phyloP scores from a whole-genome alignment of 345 rosid genomes.

The Rubroshorea leprosula region DNA sequence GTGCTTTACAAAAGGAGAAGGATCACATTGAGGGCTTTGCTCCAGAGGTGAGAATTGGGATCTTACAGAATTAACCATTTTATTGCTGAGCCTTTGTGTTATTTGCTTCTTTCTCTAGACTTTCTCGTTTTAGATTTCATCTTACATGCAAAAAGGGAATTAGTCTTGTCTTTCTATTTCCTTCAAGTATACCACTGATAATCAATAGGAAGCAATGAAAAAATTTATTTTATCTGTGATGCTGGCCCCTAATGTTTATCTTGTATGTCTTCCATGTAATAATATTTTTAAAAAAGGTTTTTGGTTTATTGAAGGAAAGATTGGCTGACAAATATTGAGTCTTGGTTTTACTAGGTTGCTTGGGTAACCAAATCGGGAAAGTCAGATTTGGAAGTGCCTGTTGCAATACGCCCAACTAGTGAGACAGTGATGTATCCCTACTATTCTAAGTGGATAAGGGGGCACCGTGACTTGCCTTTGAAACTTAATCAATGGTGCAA shows the following conservation, averaged over 20 bases:
- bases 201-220: no score
- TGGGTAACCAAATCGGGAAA: conserved; percentile 96
- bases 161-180: neutral
- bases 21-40: conserved; percentile 96
- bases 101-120: neutral
- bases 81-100: neutral
- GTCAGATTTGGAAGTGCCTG: conserved; percentile 82
- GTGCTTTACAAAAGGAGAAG: conserved; percentile 82
- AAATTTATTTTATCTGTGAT: neutral
- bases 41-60: conserved; percentile 60
- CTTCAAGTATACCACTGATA: neutral
- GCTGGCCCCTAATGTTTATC: neutral
- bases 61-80: neutral
- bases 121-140: neutral
- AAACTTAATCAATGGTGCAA: conserved; percentile 99
- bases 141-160: neutral
- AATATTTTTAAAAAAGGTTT: neutral
- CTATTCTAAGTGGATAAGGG: conserved; percentile 96
- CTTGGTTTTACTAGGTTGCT: conserved; percentile 59
- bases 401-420: conserved; percentile 97
- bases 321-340: neutral
- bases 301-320: conserved; percentile 4
- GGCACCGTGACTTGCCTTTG: conserved; percentile 95
- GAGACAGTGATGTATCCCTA: conserved; percentile 99
- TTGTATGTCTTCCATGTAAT: neutral